Base-by-base conservation (phyloP, 768 basidiomycete species). In the Mycena floridula region DNA sequence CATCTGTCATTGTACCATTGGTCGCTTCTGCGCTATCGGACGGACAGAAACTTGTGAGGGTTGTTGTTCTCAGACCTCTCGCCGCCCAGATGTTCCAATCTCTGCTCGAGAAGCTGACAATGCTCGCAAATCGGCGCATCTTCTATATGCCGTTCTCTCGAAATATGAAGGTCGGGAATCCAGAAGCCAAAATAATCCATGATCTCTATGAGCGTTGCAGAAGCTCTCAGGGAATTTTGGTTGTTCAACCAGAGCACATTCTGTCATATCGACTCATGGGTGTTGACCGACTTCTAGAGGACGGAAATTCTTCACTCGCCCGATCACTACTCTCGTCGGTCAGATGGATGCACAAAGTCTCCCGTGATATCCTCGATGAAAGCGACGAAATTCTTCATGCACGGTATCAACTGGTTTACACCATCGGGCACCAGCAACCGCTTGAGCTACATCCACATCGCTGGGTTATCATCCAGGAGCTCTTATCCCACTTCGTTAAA, bases 241-340 rank as follows among this genome's bases (percentile, higher is more conserved):
- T 80, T 0, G 47, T 61, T 11, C 78, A 79, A 39, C 78, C 77
- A 0, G 77, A 79, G 37, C 74, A 80, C 22, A 58, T 77, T 8
- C 61, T 79, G 3, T 79, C 77, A 0, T 72, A 73, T 46, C 64
- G 67, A 49, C 59, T 79, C n/a, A 67, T 72, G 64, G 64, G 62
- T 3, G 55, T 77, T 20, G 68, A 79, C 44, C 58, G 51, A 28
- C 56, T 59, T 25, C 44, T 64, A 8, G 23, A 25, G 13, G 36
- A 11, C 13, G 18, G 6, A 7, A 5, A 40, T 18, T 36, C 43
- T 6, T 25, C 21, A 5, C 46, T 52, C 7, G 50, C 57, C 5
- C 8, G 37, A 7, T 20, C 27, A 4, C 49, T 72, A 6, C 42
- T 70, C 30, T 36, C 54, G 5, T 46, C 54, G 0, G 56, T 62